A percentile compares a stretch with the other conserved stretches of the same genome.
Evolutionary conservation across 257 asterid species (phyloP).

Genomic region (Lithospermum erythrorhizon): DNA sequence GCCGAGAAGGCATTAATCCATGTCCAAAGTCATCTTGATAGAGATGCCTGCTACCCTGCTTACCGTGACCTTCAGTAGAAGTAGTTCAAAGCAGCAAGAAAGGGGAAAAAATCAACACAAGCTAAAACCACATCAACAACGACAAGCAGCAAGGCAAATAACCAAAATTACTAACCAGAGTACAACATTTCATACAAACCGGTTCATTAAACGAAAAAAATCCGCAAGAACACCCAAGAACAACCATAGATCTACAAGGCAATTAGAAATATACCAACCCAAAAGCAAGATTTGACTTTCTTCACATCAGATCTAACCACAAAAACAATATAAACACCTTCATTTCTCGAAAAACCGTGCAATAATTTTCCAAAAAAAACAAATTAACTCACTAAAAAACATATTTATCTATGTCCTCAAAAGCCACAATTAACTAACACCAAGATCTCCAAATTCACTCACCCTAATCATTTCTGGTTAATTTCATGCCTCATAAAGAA

Average conservation of each 20-base stretch:
- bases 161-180: background rate
- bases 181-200: too few species aligned
- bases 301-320: constrained; percentile 42
- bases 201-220: too few species aligned
- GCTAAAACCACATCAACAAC: constrained; percentile 6
- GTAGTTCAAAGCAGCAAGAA: constrained; percentile 23
- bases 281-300: constrained; percentile 3
- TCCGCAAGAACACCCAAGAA: background rate
- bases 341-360: background rate
- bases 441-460: background rate
- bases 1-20: constrained; percentile 58
- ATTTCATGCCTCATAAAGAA: background rate
- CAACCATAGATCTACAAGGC: constrained; percentile 23
- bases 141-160: constrained; percentile 8
- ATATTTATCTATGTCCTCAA: too few species aligned
- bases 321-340: constrained; percentile 6
- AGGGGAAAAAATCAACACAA: constrained; percentile 16
- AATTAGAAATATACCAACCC: constrained; percentile 5
- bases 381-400: too few species aligned
- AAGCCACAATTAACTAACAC: background rate
- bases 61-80: constrained; percentile 86
- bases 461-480: background rate
- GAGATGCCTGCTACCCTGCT: constrained; percentile 87
- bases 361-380: too few species aligned
- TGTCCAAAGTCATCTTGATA: constrained; percentile 60